phyloP scores from a whole-genome alignment of 129 eudicot species.

The Chrysanthemum seticuspe region DNA sequence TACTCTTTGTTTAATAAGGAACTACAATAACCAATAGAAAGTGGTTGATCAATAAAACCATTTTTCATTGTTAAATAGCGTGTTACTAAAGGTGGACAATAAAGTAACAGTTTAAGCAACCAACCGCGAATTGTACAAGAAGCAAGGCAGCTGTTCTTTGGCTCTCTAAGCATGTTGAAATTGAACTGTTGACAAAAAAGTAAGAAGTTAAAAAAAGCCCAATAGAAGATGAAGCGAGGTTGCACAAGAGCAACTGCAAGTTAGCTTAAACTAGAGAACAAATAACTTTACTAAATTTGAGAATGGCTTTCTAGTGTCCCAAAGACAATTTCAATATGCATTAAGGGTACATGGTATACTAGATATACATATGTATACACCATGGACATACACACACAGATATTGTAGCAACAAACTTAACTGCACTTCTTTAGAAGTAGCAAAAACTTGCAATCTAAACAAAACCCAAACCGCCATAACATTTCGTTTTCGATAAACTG shows the following conservation, averaged over 20 bases:
- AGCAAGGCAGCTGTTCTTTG: constrained; percentile 98
- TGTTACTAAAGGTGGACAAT: neutral
- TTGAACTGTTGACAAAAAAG: constrained; percentile 49
- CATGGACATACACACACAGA: neutral
- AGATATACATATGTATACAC: neutral
- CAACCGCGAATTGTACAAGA: constrained; percentile 95
- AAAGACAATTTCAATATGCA: neutral
- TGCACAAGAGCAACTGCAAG: constrained; percentile 13
- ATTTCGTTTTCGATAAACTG: neutral
- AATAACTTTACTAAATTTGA: neutral
- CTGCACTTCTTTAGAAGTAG: neutral
- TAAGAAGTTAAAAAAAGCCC: neutral
- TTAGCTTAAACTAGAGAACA: neutral
- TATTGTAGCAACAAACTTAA: neutral
- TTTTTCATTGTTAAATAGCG: neutral
- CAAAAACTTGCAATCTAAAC: neutral
- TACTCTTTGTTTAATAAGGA: constrained; percentile 89
- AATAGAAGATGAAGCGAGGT: neutral
- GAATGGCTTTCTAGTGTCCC: constrained; percentile 1
- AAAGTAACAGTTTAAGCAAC: constrained; percentile 19
- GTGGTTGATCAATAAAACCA: neutral
- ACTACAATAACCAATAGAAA: constrained; percentile 45
- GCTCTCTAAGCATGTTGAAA: constrained; percentile 84
- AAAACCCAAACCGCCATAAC: neutral
- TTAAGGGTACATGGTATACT: constrained; percentile 3